Conservation (phyloP, 2,329 filamentous ascomycete species). For the Fusarium agapanthi region DNA sequence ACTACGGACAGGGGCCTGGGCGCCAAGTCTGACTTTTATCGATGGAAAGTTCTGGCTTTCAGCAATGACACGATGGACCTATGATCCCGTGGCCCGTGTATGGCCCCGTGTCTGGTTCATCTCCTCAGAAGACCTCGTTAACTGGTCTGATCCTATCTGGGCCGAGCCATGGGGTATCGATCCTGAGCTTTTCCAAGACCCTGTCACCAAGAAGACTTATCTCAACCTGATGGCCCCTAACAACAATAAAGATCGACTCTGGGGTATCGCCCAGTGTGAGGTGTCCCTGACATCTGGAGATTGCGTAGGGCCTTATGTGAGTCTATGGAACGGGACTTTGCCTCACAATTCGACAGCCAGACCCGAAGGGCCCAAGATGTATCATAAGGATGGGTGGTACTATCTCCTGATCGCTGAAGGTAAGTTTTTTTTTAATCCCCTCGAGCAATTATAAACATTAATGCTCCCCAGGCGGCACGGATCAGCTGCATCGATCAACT, state of each 20-base stretch:
- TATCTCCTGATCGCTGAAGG: not conserved
- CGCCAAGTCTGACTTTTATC: not conserved
- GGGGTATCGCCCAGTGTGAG: not conserved
- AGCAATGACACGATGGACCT: not conserved
- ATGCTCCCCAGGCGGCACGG: not conserved
- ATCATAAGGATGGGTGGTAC: not conserved
- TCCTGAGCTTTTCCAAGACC: not conserved
- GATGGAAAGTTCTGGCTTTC: not conserved
- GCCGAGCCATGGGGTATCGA: not conserved
- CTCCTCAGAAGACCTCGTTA: not conserved
- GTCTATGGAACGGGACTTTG: not conserved
- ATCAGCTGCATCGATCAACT: not conserved
- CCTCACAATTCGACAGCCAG: not conserved
- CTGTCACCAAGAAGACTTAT: not conserved
- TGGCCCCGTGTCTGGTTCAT: not conserved
- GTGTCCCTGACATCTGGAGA: not conserved
- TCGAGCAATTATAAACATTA: accelerated
- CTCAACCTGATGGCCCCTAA: not conserved
- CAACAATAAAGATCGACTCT: not conserved
- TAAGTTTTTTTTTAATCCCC: no score
- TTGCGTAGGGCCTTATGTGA: not conserved
- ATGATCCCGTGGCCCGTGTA: not conserved
- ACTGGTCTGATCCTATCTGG: not conserved
- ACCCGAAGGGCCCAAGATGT: not conserved
- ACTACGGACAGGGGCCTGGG: not conserved